phyloP scores from a whole-genome alignment of 1,284 basidiomycete genomes.

The Ceratobasidium theobromae region DNA sequence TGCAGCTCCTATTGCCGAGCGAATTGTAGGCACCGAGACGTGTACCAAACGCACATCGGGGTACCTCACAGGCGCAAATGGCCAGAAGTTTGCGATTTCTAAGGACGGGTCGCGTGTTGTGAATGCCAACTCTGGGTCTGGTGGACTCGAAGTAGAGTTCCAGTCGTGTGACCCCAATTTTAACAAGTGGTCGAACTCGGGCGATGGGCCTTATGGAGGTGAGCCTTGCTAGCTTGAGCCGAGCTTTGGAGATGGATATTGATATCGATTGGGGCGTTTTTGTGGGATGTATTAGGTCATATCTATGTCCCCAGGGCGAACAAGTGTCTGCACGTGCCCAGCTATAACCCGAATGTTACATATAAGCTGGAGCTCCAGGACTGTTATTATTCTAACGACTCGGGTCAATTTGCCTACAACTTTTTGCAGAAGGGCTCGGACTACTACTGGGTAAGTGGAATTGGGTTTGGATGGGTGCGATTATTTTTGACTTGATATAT shows the following conservation, averaged over 20 bases:
- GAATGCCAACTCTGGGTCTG: constrained; percentile 1
- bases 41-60: constrained; percentile 14
- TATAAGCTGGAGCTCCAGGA: constrained; percentile 13
- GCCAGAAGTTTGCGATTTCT: constrained; percentile 20
- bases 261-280: no score
- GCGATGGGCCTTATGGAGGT: constrained; percentile 24
- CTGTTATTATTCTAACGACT: constrained; percentile 24
- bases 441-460: constrained; percentile 24
- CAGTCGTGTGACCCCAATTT: constrained; percentile 28
- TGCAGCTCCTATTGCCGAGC: constrained; percentile 12
- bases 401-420: constrained; percentile 23
- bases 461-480: not conserved
- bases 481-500: not conserved
- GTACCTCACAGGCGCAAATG: constrained; percentile 1
- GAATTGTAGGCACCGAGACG: constrained; percentile 15
- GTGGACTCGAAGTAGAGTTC: constrained; percentile 21
- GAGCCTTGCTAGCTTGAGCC: not conserved
- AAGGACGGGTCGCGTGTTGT: constrained; percentile 6
- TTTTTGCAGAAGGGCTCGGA: constrained; percentile 27
- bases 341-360: constrained; percentile 24
- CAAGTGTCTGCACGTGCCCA: constrained; percentile 25
- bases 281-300: no score
- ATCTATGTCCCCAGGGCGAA: constrained; percentile 16
- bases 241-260: no score
- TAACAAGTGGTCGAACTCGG: constrained; percentile 24